Evolutionary conservation across 192 early-diverging fungal genomes (phyloP).

Genomic region (Hyaloraphidium curvatum): DNA sequence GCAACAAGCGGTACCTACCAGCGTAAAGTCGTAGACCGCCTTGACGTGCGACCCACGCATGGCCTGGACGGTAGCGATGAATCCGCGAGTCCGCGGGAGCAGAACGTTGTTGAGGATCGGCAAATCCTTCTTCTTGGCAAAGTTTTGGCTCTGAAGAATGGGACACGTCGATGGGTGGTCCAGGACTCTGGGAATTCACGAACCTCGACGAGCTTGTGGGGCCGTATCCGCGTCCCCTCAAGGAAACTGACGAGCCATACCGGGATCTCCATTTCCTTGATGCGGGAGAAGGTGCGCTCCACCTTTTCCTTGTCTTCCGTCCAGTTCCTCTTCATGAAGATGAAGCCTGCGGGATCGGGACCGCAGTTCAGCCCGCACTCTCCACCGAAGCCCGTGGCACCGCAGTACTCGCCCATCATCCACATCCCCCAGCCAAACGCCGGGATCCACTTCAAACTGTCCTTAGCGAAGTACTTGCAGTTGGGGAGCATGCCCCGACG

Average conservation of each 20-base stretch:
- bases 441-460: conserved; percentile 2
- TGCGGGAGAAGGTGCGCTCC: conserved; percentile 1
- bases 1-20: no score
- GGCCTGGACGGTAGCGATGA: conserved; percentile 5
- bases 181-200: background rate
- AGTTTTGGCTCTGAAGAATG: conserved; percentile 6
- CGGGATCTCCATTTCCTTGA: background rate
- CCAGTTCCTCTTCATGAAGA: conserved; percentile 9
- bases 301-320: conserved; percentile 4
- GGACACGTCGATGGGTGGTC: background rate
- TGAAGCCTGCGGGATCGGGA: background rate
- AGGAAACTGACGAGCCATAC: conserved; percentile 7
- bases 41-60: conserved; percentile 3
- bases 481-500: conserved; percentile 4
- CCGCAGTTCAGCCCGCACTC: background rate
- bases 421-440: background rate
- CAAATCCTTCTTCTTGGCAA: conserved; percentile 4
- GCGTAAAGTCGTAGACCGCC: conserved; percentile 4
- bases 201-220: conserved; percentile 8
- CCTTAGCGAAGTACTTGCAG: conserved; percentile 6
- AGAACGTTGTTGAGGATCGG: conserved; percentile 8
- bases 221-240: conserved; percentile 9
- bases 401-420: no score
- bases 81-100: conserved; percentile 8
- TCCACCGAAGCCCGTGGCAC: no score